Conservation (phyloP, 2,329 filamentous ascomycete species). For the Venturia carpophila region DNA sequence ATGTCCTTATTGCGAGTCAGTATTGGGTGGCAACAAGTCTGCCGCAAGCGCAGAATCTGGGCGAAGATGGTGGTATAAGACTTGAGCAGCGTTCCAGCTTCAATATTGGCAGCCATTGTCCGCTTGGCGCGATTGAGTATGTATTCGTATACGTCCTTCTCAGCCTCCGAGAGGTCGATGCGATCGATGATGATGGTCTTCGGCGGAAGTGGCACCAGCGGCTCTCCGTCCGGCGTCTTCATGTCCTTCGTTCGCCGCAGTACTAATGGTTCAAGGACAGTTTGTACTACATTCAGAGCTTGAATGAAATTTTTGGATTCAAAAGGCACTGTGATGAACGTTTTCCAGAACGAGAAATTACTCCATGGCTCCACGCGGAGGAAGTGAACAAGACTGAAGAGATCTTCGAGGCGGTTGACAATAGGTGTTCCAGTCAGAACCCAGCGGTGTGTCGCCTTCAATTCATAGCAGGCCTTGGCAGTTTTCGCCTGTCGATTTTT, state of each 20-base stretch:
- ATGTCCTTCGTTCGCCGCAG: conserved; percentile 94
- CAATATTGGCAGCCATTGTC: conserved; percentile 77
- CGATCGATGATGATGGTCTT: conserved; percentile 79
- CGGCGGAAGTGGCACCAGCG: conserved; percentile 72
- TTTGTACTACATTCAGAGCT: conserved; percentile 93
- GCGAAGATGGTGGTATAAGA: conserved; percentile 96
- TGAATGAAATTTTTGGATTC: conserved; percentile 92
- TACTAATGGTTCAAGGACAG: conserved; percentile 90
- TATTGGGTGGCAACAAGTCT: conserved; percentile 88
- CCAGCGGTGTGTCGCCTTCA: conserved; percentile 82
- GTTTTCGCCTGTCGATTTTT: conserved; percentile 85
- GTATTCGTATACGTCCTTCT: conserved; percentile 86
- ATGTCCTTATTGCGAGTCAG: conserved; percentile 79
- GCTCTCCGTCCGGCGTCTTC: conserved; percentile 82
- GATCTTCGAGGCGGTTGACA: conserved; percentile 87
- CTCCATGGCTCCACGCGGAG: conserved; percentile 94
- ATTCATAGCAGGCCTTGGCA: conserved; percentile 86
- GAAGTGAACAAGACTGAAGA: conserved; percentile 90
- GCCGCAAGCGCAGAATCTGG: conserved; percentile 84
- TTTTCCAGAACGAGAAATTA: conserved; percentile 99
- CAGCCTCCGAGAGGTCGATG: conserved; percentile 74
- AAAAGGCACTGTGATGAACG: conserved; percentile 95
- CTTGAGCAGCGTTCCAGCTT: conserved; percentile 88
- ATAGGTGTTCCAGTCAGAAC: conserved; percentile 91
- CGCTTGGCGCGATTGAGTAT: conserved; percentile 77